These are phyloP conservation scores for Phytopythium kandeliae DNA, from an alignment of 352 stramenopile genomes.

Conservation along the genomic window DNA sequence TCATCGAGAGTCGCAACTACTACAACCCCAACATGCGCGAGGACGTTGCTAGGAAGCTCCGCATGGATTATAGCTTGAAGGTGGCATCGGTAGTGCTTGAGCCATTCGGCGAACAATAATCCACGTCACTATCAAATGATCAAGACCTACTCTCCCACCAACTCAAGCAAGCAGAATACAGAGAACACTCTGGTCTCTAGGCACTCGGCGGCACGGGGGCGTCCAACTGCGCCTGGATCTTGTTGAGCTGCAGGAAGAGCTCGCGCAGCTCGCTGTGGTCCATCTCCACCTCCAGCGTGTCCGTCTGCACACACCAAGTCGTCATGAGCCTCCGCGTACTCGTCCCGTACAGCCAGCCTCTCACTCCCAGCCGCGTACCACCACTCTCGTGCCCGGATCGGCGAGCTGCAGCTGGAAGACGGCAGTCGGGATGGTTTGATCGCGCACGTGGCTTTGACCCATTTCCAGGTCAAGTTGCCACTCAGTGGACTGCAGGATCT, in stretches of 20 bases:
- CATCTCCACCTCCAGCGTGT: slow-evolving; percentile 53
- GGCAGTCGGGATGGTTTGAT: slow-evolving; percentile 32
- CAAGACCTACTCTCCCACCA: too few relatives aligned
- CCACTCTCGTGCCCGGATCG: slow-evolving; percentile 5
- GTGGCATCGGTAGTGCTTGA: too few relatives aligned
- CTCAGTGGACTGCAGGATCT: slow-evolving; percentile 28
- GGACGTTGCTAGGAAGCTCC: too few relatives aligned
- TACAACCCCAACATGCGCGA: too few relatives aligned
- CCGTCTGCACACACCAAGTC: slow-evolving; percentile 13
- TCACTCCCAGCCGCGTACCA: neutral
- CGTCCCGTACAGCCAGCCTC: too few relatives aligned
- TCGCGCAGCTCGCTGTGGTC: slow-evolving; percentile 42
- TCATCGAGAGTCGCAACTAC: too few relatives aligned
- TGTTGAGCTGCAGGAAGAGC: slow-evolving; percentile 62
- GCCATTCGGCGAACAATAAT: too few relatives aligned
- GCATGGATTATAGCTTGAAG: too few relatives aligned
- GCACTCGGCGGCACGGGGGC: slow-evolving; percentile 4
- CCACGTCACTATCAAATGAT: too few relatives aligned
- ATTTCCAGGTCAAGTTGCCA: slow-evolving; percentile 59
- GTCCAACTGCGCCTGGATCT: slow-evolving; percentile 48
- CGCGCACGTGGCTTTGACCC: slow-evolving; percentile 28
- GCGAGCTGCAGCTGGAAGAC: slow-evolving; percentile 48
- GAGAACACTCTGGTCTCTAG: too few relatives aligned
- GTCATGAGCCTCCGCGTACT: too few relatives aligned
- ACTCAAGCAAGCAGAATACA: too few relatives aligned